phyloP scores from a whole-genome alignment of 1,284 basidiomycete species.

The Cutaneotrichosporon sp. region DNA sequence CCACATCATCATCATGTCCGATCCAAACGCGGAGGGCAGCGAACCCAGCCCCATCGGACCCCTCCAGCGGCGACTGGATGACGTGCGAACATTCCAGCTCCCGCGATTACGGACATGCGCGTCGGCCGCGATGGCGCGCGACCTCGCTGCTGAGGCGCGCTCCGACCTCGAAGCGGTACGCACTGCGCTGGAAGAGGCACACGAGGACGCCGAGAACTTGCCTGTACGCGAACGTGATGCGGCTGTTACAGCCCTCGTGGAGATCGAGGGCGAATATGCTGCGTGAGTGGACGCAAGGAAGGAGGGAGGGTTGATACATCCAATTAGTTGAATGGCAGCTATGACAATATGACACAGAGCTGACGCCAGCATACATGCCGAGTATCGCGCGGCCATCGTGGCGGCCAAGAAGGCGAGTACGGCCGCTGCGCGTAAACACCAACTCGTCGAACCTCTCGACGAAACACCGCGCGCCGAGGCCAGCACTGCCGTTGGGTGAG shows the following conservation, averaged over 20 bases:
- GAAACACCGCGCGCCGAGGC: constrained; percentile 21
- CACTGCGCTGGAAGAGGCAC: constrained; percentile 11
- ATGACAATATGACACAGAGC: too few relatives aligned
- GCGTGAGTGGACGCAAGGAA: constrained; percentile 21
- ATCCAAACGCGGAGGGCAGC: neutral
- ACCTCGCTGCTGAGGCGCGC: constrained; percentile 68
- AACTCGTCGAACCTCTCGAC: constrained; percentile 25
- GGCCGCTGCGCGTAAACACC: constrained; percentile 27
- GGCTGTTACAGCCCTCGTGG: constrained; percentile 56
- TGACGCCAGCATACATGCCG: constrained; percentile 20
- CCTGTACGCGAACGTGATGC: constrained; percentile 51
- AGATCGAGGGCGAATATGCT: constrained; percentile 24
- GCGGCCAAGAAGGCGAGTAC: constrained; percentile 29
- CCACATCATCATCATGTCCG: constrained; percentile 3
- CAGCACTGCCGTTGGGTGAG: constrained; percentile 27
- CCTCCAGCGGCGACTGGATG: constrained; percentile 61
- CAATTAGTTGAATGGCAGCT: neutral
- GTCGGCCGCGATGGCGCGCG: constrained; percentile 67
- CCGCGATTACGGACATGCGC: constrained; percentile 66
- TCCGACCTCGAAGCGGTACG: constrained; percentile 68
- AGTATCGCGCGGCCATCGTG: constrained; percentile 39
- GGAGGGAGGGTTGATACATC: neutral
- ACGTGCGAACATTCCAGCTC: constrained; percentile 69
- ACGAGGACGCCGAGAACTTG: constrained; percentile 19
- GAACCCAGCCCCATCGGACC: constrained; percentile 27